These are phyloP conservation scores for Stachybotrys echinatus DNA, from an alignment of 2,329 filamentous ascomycete genomes.

Conservation along the genomic window DNA sequence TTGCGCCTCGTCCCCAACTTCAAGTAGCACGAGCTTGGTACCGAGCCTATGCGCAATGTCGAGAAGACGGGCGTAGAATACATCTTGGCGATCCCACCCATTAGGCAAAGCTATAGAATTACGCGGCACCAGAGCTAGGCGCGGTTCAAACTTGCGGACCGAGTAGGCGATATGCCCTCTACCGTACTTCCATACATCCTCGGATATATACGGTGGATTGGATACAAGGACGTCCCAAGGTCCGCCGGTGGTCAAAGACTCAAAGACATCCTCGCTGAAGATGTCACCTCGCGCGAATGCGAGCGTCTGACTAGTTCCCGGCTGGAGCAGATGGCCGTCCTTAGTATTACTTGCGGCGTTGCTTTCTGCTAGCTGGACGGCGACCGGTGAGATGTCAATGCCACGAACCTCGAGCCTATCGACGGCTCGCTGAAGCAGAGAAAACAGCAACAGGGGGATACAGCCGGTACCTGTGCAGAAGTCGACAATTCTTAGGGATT, in stretches of 20 bases:
- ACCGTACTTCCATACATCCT: conserved; percentile 32
- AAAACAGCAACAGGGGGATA: conserved; percentile 72
- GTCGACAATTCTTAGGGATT: conserved; percentile 68
- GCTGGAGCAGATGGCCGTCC: conserved; percentile 14
- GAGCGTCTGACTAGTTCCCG: conserved; percentile 21
- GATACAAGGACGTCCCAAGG: conserved; percentile 66
- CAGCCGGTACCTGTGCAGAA: conserved; percentile 90
- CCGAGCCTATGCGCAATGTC: conserved; percentile 42
- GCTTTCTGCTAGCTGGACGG: conserved; percentile 57
- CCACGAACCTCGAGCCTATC: conserved; percentile 51
- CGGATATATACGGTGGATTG: conserved; percentile 90
- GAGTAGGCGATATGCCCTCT: conserved; percentile 55
- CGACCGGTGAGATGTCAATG: conserved; percentile 65
- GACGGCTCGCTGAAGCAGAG: conserved; percentile 45
- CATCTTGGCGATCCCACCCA: conserved; percentile 34
- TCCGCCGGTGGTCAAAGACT: conserved; percentile 10
- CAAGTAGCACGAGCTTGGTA: conserved; percentile 58
- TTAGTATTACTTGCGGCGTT: conserved; percentile 55
- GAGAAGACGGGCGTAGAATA: conserved; percentile 66
- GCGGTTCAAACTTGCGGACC: conserved; percentile 78
- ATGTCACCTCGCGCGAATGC: conserved; percentile 44
- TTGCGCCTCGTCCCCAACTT: conserved; percentile 67
- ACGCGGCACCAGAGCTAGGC: conserved; percentile 64
- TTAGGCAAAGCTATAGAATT: conserved; percentile 19
- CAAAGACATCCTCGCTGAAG: conserved; percentile 36